Percentiles rank a stretch among this genome's conserved stretches.
phyloP scores from a whole-genome alignment of 768 basidiomycete species.

The Megacollybia marginata region DNA sequence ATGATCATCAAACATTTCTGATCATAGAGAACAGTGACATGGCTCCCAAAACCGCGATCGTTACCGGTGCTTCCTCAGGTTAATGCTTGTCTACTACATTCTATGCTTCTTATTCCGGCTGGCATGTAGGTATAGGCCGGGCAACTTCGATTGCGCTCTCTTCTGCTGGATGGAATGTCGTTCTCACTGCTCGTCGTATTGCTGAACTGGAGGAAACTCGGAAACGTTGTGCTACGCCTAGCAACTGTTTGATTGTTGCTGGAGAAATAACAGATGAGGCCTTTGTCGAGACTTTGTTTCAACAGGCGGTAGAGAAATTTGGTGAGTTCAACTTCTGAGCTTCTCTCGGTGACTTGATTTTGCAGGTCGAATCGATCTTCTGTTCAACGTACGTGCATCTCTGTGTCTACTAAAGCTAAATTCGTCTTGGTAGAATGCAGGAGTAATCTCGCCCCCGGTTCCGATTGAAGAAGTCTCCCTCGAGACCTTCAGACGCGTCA shows the following conservation, averaged over 20 bases:
- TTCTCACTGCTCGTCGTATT: constrained; percentile 56
- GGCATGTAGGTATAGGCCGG: constrained; percentile 49
- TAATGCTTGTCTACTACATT: background rate
- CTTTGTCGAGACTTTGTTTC: constrained; percentile 57
- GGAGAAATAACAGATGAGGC: constrained; percentile 64
- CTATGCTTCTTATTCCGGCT: constrained; percentile 9
- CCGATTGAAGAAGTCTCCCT: constrained; percentile 57
- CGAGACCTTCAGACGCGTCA: constrained; percentile 52
- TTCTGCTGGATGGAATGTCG: constrained; percentile 59
- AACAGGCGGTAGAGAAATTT: constrained; percentile 42
- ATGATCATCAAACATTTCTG: too few relatives aligned
- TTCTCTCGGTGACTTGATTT: constrained; percentile 1
- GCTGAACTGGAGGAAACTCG: constrained; percentile 54
- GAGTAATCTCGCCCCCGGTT: constrained; percentile 39
- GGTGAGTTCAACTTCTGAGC: constrained; percentile 28
- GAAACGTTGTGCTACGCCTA: constrained; percentile 27
- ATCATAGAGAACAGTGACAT: too few relatives aligned
- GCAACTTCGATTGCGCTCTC: constrained; percentile 63
- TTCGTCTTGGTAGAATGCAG: constrained; percentile 57
- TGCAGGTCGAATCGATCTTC: constrained; percentile 58
- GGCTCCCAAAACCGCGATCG: constrained; percentile 22
- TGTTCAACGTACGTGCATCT: constrained; percentile 63
- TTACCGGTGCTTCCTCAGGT: constrained; percentile 54
- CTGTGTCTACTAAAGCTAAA: background rate
- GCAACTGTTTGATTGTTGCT: constrained; percentile 34